Evolutionary conservation across 1,284 basidiomycete species (phyloP), one percentile per base, ranked within the genome.

Genomic region (Sporisorium reilianum): DNA sequence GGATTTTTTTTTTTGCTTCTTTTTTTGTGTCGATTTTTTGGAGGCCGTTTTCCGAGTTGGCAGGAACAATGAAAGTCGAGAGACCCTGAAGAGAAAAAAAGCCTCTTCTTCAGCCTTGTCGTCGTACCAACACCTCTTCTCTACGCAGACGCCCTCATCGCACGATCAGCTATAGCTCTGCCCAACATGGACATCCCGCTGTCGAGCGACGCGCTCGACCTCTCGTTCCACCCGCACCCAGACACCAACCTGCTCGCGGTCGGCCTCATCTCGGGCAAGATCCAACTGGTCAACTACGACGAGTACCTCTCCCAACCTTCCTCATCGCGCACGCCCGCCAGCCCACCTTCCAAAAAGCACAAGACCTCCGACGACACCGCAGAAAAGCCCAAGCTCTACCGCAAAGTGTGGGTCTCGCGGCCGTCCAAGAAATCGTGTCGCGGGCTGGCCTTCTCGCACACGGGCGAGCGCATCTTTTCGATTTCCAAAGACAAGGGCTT

Each of bases 401-500:
- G 38, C 10, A 80, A 78, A 30, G 30, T 75, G 1, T 83, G 79
- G 79, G 64, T 65, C 5, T 58, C 69, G 1, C 63, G 79, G 9
- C 73, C 79, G 3, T 64, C 60, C 10, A 75, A 70, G 23, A 83
- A 83, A 49, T 71, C 72, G 5, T 83, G 80, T 44, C 74, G 81
- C 2, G 80, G 79, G 1, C 55, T 81, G 4, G 18, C 55, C 0
- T 83, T 83, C 36, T 40, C 42, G 1, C 40, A 48, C 22, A 30
- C 58, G 6, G 79, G 80, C 5, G 12, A 34, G 0, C 14, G 16
- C 6, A 57, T 97, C 11, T 95, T 90, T 85, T 89, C 90, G 26
- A 92, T 91, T 2, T 93, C 93, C n/a, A 97, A 97, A 85, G 90
- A 90, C 41, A 94, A 91, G 69, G 87, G 89, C 1, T 82, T 97